Evolutionary conservation across 306 rosid genomes (phyloP).

Genomic region (Cucurbita moschata): DNA sequence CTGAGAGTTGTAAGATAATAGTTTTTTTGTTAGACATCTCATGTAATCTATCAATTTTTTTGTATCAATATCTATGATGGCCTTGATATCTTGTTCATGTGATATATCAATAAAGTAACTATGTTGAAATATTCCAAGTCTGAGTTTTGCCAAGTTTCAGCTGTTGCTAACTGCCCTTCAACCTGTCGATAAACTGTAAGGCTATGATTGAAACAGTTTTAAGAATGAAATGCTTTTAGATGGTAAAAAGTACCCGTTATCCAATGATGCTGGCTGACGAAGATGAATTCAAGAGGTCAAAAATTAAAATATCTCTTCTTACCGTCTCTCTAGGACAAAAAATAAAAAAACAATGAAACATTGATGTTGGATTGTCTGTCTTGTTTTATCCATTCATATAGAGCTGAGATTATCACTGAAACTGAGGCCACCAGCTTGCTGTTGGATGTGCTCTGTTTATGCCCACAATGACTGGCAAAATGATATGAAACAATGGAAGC

Average conservation of each 20-base stretch:
- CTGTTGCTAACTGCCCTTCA: background rate
- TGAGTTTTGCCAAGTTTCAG: background rate
- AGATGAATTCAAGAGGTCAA: background rate
- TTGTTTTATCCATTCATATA: background rate
- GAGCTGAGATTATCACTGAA: background rate
- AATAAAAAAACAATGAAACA: background rate
- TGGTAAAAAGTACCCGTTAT: background rate
- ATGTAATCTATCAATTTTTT: background rate
- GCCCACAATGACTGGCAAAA: background rate
- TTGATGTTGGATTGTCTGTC: background rate
- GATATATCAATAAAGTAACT: background rate
- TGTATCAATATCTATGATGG: background rate
- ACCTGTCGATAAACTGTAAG: background rate
- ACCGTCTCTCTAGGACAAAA: too few species aligned
- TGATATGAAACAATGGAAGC: background rate
- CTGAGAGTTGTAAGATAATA: constrained; percentile 3
- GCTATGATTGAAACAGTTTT: background rate
- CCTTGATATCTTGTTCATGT: background rate
- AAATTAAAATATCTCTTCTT: background rate
- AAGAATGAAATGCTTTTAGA: background rate
- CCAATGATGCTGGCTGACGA: background rate
- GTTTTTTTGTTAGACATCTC: background rate
- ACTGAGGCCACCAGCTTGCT: background rate
- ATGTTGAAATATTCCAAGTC: background rate
- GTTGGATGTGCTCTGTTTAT: constrained; percentile 10